Evolutionary conservation across 768 basidiomycete species (phyloP).

Genomic region (Hygrocybe coccinea): DNA sequence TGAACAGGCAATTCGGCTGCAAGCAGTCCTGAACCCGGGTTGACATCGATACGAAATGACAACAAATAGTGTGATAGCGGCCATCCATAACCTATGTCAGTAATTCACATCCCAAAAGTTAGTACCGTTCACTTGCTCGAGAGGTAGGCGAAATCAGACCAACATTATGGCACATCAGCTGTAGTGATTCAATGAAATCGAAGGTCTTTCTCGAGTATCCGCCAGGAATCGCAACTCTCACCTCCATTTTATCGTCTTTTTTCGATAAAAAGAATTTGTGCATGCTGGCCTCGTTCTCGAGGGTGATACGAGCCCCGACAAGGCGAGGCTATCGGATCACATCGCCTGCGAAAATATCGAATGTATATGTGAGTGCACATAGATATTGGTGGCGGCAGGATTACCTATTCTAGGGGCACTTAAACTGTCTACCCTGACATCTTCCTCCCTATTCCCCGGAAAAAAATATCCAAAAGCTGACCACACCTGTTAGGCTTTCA

Average conservation of each 20-base stretch:
- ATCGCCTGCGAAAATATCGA: constrained; percentile 17
- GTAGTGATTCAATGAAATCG: constrained; percentile 14
- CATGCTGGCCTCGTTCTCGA: constrained; percentile 42
- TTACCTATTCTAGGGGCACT: background rate
- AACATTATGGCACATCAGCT: constrained; percentile 70
- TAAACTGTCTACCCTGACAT: background rate
- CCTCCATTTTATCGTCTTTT: constrained; percentile 3
- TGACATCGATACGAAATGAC: constrained; percentile 69
- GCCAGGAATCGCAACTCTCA: constrained; percentile 6
- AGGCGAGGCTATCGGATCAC: constrained; percentile 41
- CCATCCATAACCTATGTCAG: constrained; percentile 64
- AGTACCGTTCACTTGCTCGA: background rate
- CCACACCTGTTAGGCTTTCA: background rate
- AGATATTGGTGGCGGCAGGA: background rate
- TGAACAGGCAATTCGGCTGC: constrained; percentile 63
- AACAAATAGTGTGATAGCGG: constrained; percentile 62
- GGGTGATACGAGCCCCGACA: constrained; percentile 26
- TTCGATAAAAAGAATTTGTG: constrained; percentile 19
- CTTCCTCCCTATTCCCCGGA: background rate
- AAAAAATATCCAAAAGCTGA: background rate
- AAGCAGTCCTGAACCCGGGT: constrained; percentile 66
- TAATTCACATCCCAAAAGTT: background rate
- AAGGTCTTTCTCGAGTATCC: background rate
- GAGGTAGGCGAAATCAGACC: constrained; percentile 21
- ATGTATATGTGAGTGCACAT: background rate